These are phyloP conservation scores for Ceratocystis cacaofunesta DNA, from an alignment of 2,329 filamentous ascomycete genomes.

Conservation along the genomic window DNA sequence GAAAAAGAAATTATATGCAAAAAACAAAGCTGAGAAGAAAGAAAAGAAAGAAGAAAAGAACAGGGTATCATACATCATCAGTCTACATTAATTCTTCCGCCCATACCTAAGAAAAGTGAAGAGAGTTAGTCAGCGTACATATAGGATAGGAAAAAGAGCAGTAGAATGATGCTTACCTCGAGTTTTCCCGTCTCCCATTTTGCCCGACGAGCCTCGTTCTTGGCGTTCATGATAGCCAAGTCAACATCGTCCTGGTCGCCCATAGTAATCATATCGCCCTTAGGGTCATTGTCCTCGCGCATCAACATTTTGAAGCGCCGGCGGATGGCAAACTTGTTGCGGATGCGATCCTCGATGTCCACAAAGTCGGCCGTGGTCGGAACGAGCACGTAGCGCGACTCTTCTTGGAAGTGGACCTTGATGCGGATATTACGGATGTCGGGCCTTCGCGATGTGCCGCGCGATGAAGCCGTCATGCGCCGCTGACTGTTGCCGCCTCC, in stretches of 20 bases:
- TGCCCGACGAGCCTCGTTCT: constrained; percentile 54
- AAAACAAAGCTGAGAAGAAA: neutral
- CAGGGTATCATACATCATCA: constrained; percentile 5
- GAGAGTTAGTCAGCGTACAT: constrained; percentile 20
- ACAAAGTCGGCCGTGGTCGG: constrained; percentile 55
- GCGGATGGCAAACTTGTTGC: constrained; percentile 70
- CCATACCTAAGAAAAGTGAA: constrained; percentile 29
- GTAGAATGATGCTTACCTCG: constrained; percentile 52
- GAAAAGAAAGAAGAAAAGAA: neutral
- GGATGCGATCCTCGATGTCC: constrained; percentile 64
- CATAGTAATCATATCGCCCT: constrained; percentile 91
- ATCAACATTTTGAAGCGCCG: constrained; percentile 79
- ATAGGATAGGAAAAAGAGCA: neutral
- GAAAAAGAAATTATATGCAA: constrained; percentile 6
- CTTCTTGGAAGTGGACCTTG: constrained; percentile 76
- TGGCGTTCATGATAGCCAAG: constrained; percentile 61
- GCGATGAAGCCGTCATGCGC: constrained; percentile 29
- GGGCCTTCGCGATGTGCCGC: constrained; percentile 43
- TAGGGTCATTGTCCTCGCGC: constrained; percentile 58
- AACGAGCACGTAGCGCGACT: constrained; percentile 88
- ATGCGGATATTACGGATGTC: constrained; percentile 69
- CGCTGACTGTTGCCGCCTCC: constrained; percentile 28
- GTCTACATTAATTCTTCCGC: constrained; percentile 23
- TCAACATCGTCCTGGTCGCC: constrained; percentile 93
- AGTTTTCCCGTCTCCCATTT: constrained; percentile 77